Percentiles rank a stretch among this genome's conserved stretches.
phyloP scores from a whole-genome alignment of 805 yeast genomes.

The Ascoidea rubescens region DNA sequence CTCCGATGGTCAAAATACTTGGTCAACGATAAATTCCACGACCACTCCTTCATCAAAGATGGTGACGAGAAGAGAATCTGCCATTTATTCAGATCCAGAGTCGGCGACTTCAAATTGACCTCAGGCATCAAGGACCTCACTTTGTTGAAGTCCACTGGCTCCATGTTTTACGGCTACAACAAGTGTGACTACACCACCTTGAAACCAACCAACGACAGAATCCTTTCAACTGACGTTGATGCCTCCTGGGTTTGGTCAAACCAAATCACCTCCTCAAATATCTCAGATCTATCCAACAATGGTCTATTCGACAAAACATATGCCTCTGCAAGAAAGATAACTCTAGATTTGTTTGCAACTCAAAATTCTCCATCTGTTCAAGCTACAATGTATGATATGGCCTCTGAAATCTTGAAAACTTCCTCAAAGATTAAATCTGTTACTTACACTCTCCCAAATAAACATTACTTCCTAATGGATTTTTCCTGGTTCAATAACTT shows the following conservation, averaged over 20 bases:
- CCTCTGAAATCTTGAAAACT: slow-evolving; percentile 47
- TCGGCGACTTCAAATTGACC: slow-evolving; percentile 40
- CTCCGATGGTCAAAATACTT: slow-evolving; percentile 66
- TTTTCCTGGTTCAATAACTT: slow-evolving; percentile 73
- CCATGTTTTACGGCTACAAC: slow-evolving; percentile 83
- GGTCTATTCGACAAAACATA: slow-evolving; percentile 57
- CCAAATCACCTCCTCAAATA: slow-evolving; percentile 31
- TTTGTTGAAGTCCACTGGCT: slow-evolving; percentile 80
- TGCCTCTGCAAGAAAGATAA: slow-evolving; percentile 47
- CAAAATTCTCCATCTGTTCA: slow-evolving; percentile 92
- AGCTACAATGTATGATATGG: slow-evolving; percentile 94
- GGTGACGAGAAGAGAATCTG: slow-evolving; percentile 70
- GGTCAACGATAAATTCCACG: slow-evolving; percentile 64
- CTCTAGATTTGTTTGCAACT: slow-evolving; percentile 65
- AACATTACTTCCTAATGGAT: slow-evolving; percentile 76
- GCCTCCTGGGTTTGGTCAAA: slow-evolving; percentile 54
- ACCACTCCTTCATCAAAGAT: slow-evolving; percentile 74
- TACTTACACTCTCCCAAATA: slow-evolving; percentile 73
- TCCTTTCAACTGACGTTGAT: slow-evolving; percentile 75
- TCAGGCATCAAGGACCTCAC: slow-evolving; percentile 70
- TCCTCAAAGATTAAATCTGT: slow-evolving; percentile 51
- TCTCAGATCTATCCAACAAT: slow-evolving; percentile 36
- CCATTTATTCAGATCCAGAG: slow-evolving; percentile 33
- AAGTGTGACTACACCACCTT: slow-evolving; percentile 82
- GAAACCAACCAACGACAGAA: slow-evolving; percentile 70